Evolutionary conservation across 2,329 filamentous ascomycete species (phyloP).

Genomic region (Neonectria sp.): DNA sequence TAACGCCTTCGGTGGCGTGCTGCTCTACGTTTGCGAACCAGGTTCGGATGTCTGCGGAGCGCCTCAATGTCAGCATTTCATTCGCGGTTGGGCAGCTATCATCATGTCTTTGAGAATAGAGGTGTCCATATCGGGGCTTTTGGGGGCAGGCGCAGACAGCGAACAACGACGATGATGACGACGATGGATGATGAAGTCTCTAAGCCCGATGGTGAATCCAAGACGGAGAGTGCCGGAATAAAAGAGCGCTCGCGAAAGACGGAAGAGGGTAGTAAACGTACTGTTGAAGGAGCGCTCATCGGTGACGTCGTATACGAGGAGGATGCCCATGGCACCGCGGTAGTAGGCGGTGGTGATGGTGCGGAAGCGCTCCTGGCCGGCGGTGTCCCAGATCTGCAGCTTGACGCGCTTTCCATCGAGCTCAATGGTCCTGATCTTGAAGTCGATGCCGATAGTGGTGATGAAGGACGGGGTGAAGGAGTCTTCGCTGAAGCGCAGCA

Average conservation of each 20-base stretch:
- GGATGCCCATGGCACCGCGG: conserved; percentile 96
- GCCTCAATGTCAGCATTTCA: conserved; percentile 35
- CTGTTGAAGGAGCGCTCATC: conserved; percentile 97
- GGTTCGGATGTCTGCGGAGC: conserved; percentile 87
- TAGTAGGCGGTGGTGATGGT: conserved; percentile 99
- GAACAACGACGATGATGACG: conserved; percentile 10
- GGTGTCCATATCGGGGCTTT: not conserved
- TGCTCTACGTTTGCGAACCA: conserved; percentile 99
- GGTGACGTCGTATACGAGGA: conserved; percentile 98
- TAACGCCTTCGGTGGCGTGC: conserved; percentile 97
- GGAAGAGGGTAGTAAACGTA: conserved; percentile 62
- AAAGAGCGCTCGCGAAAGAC: not conserved
- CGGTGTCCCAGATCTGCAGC: conserved; percentile 99
- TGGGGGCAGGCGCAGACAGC: conserved; percentile 12
- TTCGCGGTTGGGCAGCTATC: not conserved
- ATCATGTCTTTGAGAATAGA: conserved; percentile 1
- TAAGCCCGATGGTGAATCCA: not conserved
- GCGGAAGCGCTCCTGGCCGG: conserved; percentile 97
- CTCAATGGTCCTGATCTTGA: conserved; percentile 99
- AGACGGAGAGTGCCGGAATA: not conserved
- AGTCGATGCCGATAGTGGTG: conserved; percentile 99
- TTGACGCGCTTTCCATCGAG: conserved; percentile 99
- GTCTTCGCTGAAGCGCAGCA: conserved; percentile 97
- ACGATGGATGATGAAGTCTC: conserved; percentile 6
- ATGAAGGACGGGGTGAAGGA: conserved; percentile 98